These are phyloP conservation scores for Amanita molliuscula DNA, from an alignment of 768 basidiomycete species.

Conservation along the genomic window DNA sequence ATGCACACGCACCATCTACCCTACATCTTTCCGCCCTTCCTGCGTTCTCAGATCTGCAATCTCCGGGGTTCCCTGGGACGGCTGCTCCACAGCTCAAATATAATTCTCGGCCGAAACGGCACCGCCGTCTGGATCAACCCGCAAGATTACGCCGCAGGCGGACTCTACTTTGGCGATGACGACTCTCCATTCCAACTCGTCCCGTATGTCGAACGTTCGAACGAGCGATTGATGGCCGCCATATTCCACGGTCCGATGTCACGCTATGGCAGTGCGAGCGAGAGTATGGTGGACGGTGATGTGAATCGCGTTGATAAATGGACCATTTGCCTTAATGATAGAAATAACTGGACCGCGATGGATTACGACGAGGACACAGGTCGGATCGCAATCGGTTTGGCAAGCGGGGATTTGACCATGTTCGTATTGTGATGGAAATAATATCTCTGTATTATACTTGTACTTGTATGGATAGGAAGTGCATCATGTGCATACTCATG, in stretches of 20 bases:
- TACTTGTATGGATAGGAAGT: too few relatives aligned
- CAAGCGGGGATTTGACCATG: constrained; percentile 34
- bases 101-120: constrained; percentile 43
- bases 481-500: not conserved
- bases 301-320: constrained; percentile 16
- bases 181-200: constrained; percentile 14
- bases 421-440: constrained; percentile 19
- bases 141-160: constrained; percentile 28
- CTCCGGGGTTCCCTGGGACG: constrained; percentile 24
- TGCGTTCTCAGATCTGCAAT: constrained; percentile 24
- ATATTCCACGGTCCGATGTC: constrained; percentile 2
- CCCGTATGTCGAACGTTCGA: constrained; percentile 1
- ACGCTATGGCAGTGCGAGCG: not conserved
- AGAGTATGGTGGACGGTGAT: constrained; percentile 2
- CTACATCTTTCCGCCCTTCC: constrained; percentile 41
- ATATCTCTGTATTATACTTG: not conserved
- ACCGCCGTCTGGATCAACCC: constrained; percentile 60
- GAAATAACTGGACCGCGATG: constrained; percentile 42
- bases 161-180: constrained; percentile 18
- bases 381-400: constrained; percentile 41
- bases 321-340: constrained; percentile 20
- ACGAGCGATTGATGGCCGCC: not conserved
- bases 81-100: constrained; percentile 40
- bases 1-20: constrained; percentile 10
- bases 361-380: constrained; percentile 55